Conservation (phyloP, 257 asterid species). For the Paraleonurus japonicus region DNA sequence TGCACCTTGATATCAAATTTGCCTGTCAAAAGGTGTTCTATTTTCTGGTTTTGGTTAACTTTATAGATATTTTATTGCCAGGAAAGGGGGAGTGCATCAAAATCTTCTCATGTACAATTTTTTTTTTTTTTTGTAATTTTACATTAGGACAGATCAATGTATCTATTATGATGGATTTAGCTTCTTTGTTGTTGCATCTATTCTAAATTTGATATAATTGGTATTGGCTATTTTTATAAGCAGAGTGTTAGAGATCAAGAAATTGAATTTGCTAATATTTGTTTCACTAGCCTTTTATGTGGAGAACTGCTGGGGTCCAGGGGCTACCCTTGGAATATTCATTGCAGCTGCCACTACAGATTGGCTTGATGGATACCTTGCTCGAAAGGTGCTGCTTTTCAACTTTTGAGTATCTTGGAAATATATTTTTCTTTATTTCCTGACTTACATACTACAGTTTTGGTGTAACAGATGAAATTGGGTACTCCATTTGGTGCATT, state of each 20-base stretch:
- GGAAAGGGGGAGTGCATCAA: background rate
- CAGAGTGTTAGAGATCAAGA: background rate
- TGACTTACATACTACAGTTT: constrained; percentile 24
- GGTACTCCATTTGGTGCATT: constrained; percentile 96
- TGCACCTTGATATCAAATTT: constrained; percentile 9
- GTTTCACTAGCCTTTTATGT: constrained; percentile 67
- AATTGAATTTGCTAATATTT: constrained; percentile 26
- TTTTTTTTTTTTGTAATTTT: background rate
- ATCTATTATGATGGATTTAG: background rate
- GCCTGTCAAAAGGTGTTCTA: background rate
- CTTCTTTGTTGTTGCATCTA: constrained; percentile 9
- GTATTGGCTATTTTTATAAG: background rate
- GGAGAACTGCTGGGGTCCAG: constrained; percentile 92
- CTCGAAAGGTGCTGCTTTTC: constrained; percentile 69
- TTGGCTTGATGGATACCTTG: constrained; percentile 99
- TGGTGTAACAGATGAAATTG: constrained; percentile 73
- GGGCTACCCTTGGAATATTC: constrained; percentile 79
- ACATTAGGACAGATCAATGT: background rate
- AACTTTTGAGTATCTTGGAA: constrained; percentile 12
- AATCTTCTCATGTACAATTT: background rate
- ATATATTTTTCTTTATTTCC: constrained; percentile 21
- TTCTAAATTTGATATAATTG: constrained; percentile 6
- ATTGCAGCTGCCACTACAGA: constrained; percentile 87
- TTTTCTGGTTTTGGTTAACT: background rate
- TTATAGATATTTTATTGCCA: background rate